Conservation (phyloP, 305 asterid species). For the Solanum hybrid region DNA sequence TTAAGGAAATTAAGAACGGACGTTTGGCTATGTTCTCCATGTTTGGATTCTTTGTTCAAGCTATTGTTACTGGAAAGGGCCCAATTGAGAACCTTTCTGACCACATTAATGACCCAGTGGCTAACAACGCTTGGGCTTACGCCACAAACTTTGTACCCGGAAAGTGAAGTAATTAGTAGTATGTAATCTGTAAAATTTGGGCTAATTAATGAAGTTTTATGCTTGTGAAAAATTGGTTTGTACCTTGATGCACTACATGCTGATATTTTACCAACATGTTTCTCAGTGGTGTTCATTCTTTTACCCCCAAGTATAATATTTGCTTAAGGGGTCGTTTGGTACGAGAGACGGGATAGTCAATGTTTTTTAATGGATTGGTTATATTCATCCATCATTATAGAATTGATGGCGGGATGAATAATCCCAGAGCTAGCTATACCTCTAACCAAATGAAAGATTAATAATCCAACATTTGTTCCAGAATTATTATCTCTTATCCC, state of each 20-base stretch:
- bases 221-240: neutral
- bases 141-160: conserved; percentile 88
- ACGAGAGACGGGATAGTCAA: neutral
- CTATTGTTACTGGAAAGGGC: conserved; percentile 88
- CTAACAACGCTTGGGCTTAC: conserved; percentile 86
- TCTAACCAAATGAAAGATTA: neutral
- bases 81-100: conserved; percentile 67
- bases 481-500: neutral
- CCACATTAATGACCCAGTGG: conserved; percentile 74
- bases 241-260: neutral
- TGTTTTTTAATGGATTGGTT: no score
- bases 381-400: neutral
- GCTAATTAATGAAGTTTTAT: neutral
- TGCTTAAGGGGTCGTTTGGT: neutral
- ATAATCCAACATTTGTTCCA: neutral
- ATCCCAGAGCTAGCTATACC: neutral
- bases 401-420: neutral
- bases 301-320: neutral
- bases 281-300: neutral
- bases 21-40: conserved; percentile 82
- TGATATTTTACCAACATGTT: neutral
- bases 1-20: conserved; percentile 82
- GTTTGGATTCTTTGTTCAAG: conserved; percentile 92
- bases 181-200: neutral
- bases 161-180: conserved; percentile 26